phyloP scores from a whole-genome alignment of 2,329 filamentous ascomycete genomes.

The Aspergillus arachidicola region DNA sequence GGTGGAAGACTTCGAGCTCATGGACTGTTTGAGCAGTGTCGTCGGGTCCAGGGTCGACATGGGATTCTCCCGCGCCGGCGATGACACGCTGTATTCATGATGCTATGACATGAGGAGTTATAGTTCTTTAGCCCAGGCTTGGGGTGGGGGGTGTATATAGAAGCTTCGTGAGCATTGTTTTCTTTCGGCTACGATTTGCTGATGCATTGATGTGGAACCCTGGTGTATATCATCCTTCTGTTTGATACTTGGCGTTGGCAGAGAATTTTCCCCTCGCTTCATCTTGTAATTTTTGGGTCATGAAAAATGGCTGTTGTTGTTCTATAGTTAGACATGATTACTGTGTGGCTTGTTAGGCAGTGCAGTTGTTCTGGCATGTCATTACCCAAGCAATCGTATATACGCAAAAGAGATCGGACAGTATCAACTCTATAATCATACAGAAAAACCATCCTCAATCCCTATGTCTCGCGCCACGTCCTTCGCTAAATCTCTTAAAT shows the following conservation, averaged over 20 bases:
- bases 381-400: not conserved
- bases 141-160: conserved; percentile 8
- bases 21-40: conserved; percentile 74
- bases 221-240: not conserved
- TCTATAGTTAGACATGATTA: not conserved
- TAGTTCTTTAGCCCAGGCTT: not conserved
- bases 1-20: conserved; percentile 66
- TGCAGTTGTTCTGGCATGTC: not conserved
- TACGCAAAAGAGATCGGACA: not conserved
- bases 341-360: not conserved
- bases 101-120: not conserved
- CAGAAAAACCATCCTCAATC: not conserved
- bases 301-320: not conserved
- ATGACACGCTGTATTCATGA: conserved; percentile 39
- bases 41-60: conserved; percentile 50
- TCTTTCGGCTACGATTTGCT: not conserved
- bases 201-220: not conserved
- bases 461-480: conserved; percentile 1
- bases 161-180: conserved; percentile 9
- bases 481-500: conserved; percentile 8
- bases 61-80: conserved; percentile 26
- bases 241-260: not conserved
- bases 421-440: not conserved
- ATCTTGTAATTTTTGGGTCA: not conserved
- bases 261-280: not conserved